phyloP scores from a whole-genome alignment of 805 yeast genomes.

The Wickerhamiella brachini region DNA sequence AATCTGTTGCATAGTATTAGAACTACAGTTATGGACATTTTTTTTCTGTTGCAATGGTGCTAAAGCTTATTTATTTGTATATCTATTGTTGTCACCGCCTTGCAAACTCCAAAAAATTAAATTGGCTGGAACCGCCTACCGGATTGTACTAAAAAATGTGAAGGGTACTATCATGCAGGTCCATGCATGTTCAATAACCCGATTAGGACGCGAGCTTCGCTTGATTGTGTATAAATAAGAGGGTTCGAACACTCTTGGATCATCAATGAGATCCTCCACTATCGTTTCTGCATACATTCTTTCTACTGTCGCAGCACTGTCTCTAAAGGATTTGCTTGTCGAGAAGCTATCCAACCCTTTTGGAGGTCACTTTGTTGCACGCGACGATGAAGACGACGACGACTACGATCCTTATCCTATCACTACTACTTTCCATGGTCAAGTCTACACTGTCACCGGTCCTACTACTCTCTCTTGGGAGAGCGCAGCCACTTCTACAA shows the following conservation, averaged over 20 bases:
- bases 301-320: background rate
- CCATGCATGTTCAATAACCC: background rate
- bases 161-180: background rate
- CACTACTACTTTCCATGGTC: background rate
- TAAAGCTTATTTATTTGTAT: no score
- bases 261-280: background rate
- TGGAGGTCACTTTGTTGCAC: background rate
- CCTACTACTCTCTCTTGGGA: background rate
- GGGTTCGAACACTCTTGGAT: background rate
- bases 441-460: background rate
- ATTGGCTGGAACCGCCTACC: no score
- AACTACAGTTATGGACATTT: no score
- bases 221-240: background rate
- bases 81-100: background rate
- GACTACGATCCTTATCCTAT: background rate
- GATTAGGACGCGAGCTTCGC: background rate
- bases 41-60: background rate
- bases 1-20: no score
- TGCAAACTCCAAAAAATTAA: background rate
- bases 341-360: no score
- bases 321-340: no score
- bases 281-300: background rate
- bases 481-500: background rate
- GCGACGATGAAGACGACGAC: background rate
- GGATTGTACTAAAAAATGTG: no score